Evolutionary conservation across 805 yeast species (phyloP).

Genomic region (Hermanozyma aechmeae): DNA sequence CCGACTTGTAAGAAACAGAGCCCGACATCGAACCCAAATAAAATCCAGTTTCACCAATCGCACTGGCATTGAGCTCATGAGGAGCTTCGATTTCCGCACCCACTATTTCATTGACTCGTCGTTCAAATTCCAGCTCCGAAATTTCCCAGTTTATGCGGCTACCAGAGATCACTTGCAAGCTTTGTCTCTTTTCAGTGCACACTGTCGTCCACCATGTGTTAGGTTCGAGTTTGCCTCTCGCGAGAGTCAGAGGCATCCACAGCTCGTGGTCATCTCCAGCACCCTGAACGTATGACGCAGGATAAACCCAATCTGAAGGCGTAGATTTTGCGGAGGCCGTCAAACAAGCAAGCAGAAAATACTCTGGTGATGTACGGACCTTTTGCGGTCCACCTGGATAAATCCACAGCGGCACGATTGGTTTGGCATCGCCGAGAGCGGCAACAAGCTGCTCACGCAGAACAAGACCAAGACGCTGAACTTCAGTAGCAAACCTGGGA

Average conservation of each 20-base stretch:
- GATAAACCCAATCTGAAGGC: slow-evolving; percentile 5
- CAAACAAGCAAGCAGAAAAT: slow-evolving; percentile 6
- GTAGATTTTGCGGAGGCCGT: slow-evolving; percentile 6
- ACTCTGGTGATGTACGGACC: slow-evolving; percentile 1
- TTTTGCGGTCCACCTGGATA: slow-evolving; percentile 35
- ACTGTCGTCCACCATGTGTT: too few species aligned
- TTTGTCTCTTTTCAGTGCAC: too few species aligned
- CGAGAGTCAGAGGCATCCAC: slow-evolving; percentile 42
- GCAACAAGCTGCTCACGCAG: slow-evolving; percentile 18
- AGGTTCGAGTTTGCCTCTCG: slow-evolving; percentile 40
- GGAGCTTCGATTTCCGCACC: too few species aligned
- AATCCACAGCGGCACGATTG: slow-evolving; percentile 62
- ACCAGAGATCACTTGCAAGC: too few species aligned
- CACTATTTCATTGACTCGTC: too few species aligned
- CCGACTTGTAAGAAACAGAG: too few species aligned
- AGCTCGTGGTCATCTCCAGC: slow-evolving; percentile 92
- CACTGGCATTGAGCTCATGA: too few species aligned
- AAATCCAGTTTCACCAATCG: too few species aligned
- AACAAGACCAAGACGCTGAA: slow-evolving; percentile 31
- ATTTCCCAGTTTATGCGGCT: too few species aligned
- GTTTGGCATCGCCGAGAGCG: slow-evolving; percentile 25
- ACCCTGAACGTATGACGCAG: slow-evolving; percentile 66
- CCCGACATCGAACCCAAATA: too few species aligned
- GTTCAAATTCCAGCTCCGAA: too few species aligned
- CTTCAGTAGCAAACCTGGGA: slow-evolving; percentile 38